Conservation (phyloP, 129 eudicot genomes). For the Centrapalus pauciflorus region DNA sequence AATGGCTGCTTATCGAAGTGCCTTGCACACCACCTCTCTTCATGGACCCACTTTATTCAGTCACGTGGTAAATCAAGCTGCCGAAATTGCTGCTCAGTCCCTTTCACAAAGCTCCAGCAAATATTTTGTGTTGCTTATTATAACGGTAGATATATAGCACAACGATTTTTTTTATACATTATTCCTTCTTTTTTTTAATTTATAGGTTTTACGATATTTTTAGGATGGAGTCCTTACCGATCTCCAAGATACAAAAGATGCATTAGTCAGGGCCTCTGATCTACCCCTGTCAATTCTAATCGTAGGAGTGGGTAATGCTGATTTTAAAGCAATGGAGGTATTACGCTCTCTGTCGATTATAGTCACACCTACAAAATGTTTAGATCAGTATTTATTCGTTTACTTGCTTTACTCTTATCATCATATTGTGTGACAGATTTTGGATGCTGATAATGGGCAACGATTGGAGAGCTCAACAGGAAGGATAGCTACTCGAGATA, state of each 20-base stretch:
- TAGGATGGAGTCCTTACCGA: conserved; percentile 94
- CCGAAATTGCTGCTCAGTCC: conserved; percentile 77
- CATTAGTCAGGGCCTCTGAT: conserved; percentile 87
- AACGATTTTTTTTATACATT: background rate
- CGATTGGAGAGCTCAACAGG: conserved; percentile 88
- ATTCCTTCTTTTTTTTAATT: background rate
- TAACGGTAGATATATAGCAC: conserved; percentile 52
- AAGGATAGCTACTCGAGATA: conserved; percentile 88
- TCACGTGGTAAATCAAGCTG: conserved; percentile 72
- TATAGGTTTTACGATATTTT: background rate
- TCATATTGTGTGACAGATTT: conserved; percentile 41
- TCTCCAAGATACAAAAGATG: conserved; percentile 81
- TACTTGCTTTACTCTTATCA: background rate
- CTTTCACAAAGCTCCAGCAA: conserved; percentile 49
- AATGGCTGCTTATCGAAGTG: conserved; percentile 67
- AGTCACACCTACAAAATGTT: background rate
- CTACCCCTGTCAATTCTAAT: conserved; percentile 85
- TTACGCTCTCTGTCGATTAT: no score
- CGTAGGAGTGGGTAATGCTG: conserved; percentile 92
- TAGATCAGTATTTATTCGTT: background rate
- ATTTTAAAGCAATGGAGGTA: conserved; percentile 93
- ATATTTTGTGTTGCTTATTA: conserved; percentile 73
- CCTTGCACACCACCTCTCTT: conserved; percentile 60
- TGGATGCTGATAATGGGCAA: conserved; percentile 82
- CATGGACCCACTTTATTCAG: conserved; percentile 91